A percentile compares a stretch with the other conserved stretches of the same genome.
Conservation (phyloP, 257 asterid genomes). For the Marsdenia floribunda region DNA sequence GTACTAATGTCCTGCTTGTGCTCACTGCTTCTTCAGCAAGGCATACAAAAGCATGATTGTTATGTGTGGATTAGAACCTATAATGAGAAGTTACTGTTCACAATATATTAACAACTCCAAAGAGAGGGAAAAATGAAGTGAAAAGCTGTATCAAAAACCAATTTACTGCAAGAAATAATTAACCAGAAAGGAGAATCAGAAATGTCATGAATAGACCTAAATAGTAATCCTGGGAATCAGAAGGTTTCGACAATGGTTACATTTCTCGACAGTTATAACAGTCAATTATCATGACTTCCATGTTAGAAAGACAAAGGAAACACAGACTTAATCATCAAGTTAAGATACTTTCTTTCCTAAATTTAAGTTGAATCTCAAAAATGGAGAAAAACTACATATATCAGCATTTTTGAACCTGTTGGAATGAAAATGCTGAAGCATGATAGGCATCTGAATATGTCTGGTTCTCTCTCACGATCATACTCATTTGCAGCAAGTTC, state of each 20-base stretch:
- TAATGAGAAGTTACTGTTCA: background rate
- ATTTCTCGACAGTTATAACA: background rate
- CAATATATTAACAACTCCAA: background rate
- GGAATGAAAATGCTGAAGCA: conserved; percentile 91
- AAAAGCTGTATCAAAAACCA: background rate
- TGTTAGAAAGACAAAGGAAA: background rate
- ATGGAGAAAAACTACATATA: background rate
- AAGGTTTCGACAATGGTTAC: background rate
- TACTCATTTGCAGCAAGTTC: conserved; percentile 23
- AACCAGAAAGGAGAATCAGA: background rate
- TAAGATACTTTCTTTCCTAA: background rate
- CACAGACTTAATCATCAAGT: background rate
- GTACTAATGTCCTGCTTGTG: background rate
- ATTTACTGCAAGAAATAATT: background rate
- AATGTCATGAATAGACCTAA: background rate
- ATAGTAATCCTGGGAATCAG: background rate
- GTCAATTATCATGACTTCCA: background rate
- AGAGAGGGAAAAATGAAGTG: background rate
- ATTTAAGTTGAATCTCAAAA: background rate
- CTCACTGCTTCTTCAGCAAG: background rate
- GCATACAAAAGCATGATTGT: background rate
- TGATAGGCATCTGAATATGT: conserved; percentile 79
- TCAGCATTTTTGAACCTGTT: conserved; percentile 38
- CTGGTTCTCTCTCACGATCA: conserved; percentile 44
- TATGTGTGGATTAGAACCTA: background rate